Evolutionary conservation across 2,329 filamentous ascomycete genomes (phyloP).

Genomic region (Pseudogymnoascus sp.): DNA sequence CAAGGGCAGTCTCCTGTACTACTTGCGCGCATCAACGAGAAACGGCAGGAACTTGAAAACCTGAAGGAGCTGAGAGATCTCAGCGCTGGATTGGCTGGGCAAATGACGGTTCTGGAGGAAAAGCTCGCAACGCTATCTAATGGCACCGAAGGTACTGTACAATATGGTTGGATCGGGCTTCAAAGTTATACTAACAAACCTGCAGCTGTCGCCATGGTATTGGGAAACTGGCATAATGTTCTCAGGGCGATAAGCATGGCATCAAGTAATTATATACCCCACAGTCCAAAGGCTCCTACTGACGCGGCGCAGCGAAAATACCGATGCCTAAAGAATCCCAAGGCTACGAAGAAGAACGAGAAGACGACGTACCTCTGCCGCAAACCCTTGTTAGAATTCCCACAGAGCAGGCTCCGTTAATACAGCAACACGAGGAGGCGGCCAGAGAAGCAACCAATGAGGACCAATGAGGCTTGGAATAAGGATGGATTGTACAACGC

Average conservation of each 20-base stretch:
- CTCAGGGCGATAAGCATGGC: constrained; percentile 80
- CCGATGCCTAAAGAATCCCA: constrained; percentile 45
- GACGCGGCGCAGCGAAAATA: constrained; percentile 50
- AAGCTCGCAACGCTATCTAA: constrained; percentile 70
- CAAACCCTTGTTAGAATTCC: constrained; percentile 80
- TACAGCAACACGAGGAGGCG: constrained; percentile 53
- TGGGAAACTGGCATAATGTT: constrained; percentile 84
- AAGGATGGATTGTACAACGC: neutral
- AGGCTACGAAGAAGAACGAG: constrained; percentile 32
- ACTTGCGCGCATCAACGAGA: constrained; percentile 71
- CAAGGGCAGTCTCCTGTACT: constrained; percentile 60
- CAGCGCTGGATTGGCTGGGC: constrained; percentile 66
- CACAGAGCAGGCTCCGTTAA: constrained; percentile 62
- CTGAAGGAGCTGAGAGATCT: constrained; percentile 70
- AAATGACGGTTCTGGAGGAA: constrained; percentile 75
- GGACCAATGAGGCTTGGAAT: constrained; percentile 2
- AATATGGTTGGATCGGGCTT: constrained; percentile 3
- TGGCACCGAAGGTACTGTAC: constrained; percentile 62
- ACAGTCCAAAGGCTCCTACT: constrained; percentile 13
- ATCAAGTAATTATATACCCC: constrained; percentile 49
- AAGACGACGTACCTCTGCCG: constrained; percentile 47
- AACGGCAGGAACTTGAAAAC: constrained; percentile 74
- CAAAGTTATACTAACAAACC: constrained; percentile 13
- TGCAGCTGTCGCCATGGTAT: constrained; percentile 70
- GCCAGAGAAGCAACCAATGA: neutral